Conservation (phyloP, 1,284 basidiomycete species). For the Anthracocystis walkeri region DNA sequence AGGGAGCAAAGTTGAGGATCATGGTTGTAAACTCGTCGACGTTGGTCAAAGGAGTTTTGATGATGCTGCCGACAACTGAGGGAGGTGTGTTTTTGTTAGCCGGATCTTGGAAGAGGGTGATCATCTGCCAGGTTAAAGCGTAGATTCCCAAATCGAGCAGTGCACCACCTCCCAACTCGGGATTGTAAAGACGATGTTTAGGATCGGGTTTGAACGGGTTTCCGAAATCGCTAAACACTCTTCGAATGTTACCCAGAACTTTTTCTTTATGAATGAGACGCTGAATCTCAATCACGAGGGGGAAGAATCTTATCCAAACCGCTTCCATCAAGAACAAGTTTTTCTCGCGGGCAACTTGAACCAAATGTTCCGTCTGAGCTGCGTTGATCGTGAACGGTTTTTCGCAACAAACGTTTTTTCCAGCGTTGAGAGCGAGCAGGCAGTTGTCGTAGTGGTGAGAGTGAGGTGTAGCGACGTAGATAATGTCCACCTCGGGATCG, state of each 20-base stretch:
- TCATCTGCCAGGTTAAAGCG: slow-evolving; percentile 59
- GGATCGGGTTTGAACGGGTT: slow-evolving; percentile 50
- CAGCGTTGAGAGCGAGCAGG: slow-evolving; percentile 79
- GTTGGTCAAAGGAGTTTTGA: slow-evolving; percentile 80
- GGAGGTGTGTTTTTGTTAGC: slow-evolving; percentile 75
- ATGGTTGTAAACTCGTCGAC: slow-evolving; percentile 85
- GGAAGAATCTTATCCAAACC: slow-evolving; percentile 62
- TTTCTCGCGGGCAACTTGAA: slow-evolving; percentile 76
- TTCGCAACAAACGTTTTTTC: slow-evolving; percentile 78
- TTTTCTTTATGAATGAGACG: slow-evolving; percentile 48
- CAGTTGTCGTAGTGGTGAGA: slow-evolving; percentile 85
- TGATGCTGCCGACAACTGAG: slow-evolving; percentile 71
- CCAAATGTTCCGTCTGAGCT: slow-evolving; percentile 74
- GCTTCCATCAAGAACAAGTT: slow-evolving; percentile 64
- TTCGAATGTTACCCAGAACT: slow-evolving; percentile 46
- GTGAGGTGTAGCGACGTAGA: slow-evolving; percentile 81
- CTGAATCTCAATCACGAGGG: slow-evolving; percentile 50
- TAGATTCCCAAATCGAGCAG: slow-evolving; percentile 77
- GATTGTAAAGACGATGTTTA: slow-evolving; percentile 85
- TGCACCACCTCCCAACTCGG: slow-evolving; percentile 83
- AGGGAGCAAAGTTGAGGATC: slow-evolving; percentile 77
- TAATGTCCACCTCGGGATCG: slow-evolving; percentile 74
- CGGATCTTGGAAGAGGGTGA: slow-evolving; percentile 54
- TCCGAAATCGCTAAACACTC: slow-evolving; percentile 51
- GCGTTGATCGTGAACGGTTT: slow-evolving; percentile 72